Conservation (phyloP, 208 protist species). For the Acanthamoeba rhysodes region DNA sequence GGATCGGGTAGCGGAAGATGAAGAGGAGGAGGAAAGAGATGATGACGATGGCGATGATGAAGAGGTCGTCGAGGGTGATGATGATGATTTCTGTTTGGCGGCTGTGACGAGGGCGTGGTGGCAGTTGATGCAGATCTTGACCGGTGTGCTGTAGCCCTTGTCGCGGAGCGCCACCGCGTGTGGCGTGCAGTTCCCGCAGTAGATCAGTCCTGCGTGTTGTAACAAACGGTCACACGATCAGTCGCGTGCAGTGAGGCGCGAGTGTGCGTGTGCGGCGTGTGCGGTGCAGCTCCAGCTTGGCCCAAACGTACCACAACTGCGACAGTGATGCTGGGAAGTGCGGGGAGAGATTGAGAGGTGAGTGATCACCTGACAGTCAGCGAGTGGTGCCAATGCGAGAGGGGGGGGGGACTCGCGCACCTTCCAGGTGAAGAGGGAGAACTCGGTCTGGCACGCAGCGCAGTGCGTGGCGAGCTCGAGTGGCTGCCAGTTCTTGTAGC, state of each 20-base stretch:
- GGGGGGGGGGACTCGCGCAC: not conserved
- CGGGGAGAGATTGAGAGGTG: not conserved
- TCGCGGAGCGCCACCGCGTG: constrained; percentile 4
- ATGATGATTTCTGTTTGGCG: not conserved
- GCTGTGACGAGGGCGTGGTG: constrained; percentile 12
- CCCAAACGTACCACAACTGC: not conserved
- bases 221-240: too few relatives aligned
- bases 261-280: not conserved
- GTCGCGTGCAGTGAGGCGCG: not conserved
- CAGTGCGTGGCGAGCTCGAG: constrained; percentile 43
- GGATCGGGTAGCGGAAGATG: not conserved
- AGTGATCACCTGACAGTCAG: not conserved
- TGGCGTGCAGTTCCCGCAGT: constrained; percentile 1
- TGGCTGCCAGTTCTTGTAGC: constrained; percentile 51
- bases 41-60: not conserved
- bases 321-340: constrained; percentile 31
- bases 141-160: constrained; percentile 38
- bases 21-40: not conserved
- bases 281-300: not conserved
- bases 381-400: not conserved
- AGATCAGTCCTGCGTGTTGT: not conserved
- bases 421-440: constrained; percentile 60
- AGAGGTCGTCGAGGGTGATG: not conserved
- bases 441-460: constrained; percentile 33
- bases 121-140: constrained; percentile 50